Evolutionary conservation across 805 yeast genomes (phyloP).

Genomic region (Candida sphagnicola): DNA sequence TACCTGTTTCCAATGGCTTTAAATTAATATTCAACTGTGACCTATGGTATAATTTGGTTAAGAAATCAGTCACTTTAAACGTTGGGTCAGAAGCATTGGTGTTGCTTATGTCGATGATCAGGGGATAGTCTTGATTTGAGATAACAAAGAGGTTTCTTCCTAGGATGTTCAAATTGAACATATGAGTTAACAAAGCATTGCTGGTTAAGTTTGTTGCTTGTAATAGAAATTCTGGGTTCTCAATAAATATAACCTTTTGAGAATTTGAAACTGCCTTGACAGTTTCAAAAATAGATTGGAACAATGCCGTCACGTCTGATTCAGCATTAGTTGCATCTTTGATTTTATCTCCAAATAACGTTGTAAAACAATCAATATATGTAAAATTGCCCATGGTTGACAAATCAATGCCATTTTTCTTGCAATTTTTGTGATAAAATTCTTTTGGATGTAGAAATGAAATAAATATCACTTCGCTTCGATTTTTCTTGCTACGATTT

Average conservation of each 20-base stretch:
- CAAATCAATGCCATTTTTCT: constrained; percentile 37
- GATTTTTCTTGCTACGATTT: constrained; percentile 11
- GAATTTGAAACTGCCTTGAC: constrained; percentile 6
- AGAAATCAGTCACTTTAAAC: constrained; percentile 44
- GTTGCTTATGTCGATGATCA: constrained; percentile 24
- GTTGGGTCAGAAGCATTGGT: constrained; percentile 25
- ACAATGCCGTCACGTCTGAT: constrained; percentile 12
- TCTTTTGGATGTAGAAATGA: constrained; percentile 34
- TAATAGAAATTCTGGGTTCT: constrained; percentile 45
- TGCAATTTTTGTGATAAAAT: constrained; percentile 29
- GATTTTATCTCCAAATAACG: constrained; percentile 36
- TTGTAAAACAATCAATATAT: constrained; percentile 45
- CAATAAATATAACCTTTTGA: constrained; percentile 35
- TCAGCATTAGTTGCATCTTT: constrained; percentile 17
- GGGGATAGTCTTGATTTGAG: constrained; percentile 32
- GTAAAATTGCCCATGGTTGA: constrained; percentile 20
- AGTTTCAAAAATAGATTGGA: constrained; percentile 13
- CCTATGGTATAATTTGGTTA: constrained; percentile 45
- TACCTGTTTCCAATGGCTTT: constrained; percentile 71
- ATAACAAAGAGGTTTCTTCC: constrained; percentile 35
- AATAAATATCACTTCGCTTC: constrained; percentile 29
- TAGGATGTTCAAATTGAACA: constrained; percentile 28
- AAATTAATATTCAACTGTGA: constrained; percentile 52
- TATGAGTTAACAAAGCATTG: constrained; percentile 27
- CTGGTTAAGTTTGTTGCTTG: constrained; percentile 37